Conservation (phyloP, 2,329 filamentous ascomycete species). For the Aspergillus uvarum region DNA sequence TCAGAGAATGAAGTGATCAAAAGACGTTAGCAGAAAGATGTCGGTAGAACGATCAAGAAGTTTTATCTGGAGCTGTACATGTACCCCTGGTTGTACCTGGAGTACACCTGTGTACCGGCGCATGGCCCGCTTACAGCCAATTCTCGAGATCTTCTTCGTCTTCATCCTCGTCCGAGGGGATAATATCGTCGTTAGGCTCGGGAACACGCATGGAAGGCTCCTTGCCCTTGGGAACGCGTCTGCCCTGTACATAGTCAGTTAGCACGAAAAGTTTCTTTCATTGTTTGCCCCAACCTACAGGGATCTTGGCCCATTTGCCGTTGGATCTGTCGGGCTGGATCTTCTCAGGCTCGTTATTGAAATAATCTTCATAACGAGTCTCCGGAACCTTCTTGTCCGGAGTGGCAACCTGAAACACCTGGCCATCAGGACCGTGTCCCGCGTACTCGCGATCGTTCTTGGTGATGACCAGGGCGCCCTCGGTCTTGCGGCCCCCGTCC, state of each 20-base stretch:
- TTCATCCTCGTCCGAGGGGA: constrained; percentile 26
- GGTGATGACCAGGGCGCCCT: not conserved
- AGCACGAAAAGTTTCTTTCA: not conserved
- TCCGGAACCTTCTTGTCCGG: not conserved
- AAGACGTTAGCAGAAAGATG: not conserved
- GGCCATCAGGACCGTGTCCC: constrained; percentile 18
- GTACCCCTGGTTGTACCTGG: not conserved
- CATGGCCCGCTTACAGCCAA: constrained; percentile 16
- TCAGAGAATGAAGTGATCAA: no score
- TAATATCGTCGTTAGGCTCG: constrained; percentile 16
- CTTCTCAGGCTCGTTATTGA: not conserved
- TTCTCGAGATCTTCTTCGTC: constrained; percentile 21
- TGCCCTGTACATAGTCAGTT: constrained; percentile 20
- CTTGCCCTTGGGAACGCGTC: constrained; percentile 21
- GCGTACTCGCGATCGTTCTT: constrained; percentile 16
- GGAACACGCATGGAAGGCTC: constrained; percentile 19
- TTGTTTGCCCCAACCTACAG: constrained; percentile 13
- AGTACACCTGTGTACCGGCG: not conserved
- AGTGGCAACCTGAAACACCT: constrained; percentile 14
- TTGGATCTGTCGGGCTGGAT: not conserved
- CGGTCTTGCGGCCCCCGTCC: not conserved
- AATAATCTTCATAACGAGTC: not conserved
- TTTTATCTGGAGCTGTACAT: not conserved
- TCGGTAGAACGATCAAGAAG: not conserved
- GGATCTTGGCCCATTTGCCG: not conserved